A percentile compares a stretch with the other conserved stretches of the same genome.
Conservation (phyloP, 1,284 basidiomycete genomes). For the Rhodotorula sp. region DNA sequence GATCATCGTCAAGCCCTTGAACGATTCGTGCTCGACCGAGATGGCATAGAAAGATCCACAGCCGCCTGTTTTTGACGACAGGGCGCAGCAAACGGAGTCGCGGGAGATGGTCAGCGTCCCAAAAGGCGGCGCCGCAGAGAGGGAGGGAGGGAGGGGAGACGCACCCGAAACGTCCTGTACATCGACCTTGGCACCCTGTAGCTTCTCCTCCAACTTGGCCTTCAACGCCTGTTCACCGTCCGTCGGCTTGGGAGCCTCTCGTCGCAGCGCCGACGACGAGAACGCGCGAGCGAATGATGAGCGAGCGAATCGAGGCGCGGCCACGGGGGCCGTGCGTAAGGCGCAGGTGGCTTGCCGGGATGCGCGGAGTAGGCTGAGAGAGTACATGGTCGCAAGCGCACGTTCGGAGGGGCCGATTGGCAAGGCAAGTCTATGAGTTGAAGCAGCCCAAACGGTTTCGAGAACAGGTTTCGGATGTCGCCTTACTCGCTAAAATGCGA, state of each 20-base stretch:
- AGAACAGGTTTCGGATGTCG: too few species aligned
- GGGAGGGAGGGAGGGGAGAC: slow-evolving; percentile 33
- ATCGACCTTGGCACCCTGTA: slow-evolving; percentile 53
- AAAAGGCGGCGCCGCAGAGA: too few species aligned
- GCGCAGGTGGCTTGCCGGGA: background rate
- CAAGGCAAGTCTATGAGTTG: too few species aligned
- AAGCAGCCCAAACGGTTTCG: too few species aligned
- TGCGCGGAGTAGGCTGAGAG: background rate
- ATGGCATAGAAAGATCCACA: slow-evolving; percentile 97
- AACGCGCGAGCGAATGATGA: background rate
- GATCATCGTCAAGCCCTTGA: slow-evolving; percentile 80
- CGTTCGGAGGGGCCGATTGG: too few species aligned
- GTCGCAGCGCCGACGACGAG: background rate
- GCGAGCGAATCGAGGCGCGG: background rate
- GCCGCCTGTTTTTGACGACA: slow-evolving; percentile 61
- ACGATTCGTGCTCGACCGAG: slow-evolving; percentile 74
- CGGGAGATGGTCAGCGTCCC: background rate
- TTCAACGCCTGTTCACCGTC: slow-evolving; percentile 70
- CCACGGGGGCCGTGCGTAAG: background rate
- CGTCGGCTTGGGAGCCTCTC: slow-evolving; percentile 45
- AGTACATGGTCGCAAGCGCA: too few species aligned
- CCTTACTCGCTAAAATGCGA: too few species aligned
- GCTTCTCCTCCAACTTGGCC: slow-evolving; percentile 60
- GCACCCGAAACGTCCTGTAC: slow-evolving; percentile 87
- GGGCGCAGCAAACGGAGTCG: background rate